Percentiles rank a stretch among this genome's conserved stretches.
These are phyloP conservation scores for Fusarium floridanum DNA, from an alignment of 2,329 filamentous ascomycete species.

Conservation along the genomic window DNA sequence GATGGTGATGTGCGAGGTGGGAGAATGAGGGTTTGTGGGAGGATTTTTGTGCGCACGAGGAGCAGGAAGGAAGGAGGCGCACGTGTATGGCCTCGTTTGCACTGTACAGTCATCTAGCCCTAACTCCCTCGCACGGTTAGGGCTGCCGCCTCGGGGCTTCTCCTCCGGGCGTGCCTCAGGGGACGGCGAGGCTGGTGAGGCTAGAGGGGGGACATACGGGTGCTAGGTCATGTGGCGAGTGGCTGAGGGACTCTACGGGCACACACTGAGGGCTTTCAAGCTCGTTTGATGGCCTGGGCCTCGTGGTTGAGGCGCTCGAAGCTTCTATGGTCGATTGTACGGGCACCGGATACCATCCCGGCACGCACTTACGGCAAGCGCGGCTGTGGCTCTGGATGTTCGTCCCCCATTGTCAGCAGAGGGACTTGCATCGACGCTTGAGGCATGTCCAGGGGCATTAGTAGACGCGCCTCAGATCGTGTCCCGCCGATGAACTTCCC, in stretches of 20 bases:
- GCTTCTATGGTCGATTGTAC: not conserved
- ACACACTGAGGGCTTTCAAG: not conserved
- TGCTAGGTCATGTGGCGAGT: not conserved
- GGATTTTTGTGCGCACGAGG: not conserved
- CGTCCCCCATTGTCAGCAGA: not conserved
- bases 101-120: not conserved
- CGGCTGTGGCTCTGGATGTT: not conserved
- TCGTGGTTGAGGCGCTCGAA: not conserved
- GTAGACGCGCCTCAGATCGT: not conserved
- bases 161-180: not conserved
- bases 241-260: not conserved
- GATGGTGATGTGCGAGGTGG: not conserved
- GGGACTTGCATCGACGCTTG: not conserved
- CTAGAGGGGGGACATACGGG: not conserved
- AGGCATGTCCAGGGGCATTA: too few species aligned
- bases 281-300: not conserved
- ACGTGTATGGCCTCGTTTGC: not conserved
- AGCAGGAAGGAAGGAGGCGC: not conserved
- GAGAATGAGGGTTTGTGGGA: not conserved
- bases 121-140: not conserved
- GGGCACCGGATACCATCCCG: not conserved
- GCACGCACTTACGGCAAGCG: not conserved
- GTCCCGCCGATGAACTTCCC: not conserved
- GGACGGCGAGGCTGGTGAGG: not conserved
- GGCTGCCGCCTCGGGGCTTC: not conserved